Evolutionary conservation across 371 early-diverging fungal genomes (phyloP), one percentile per base, ranked within the genome.

Genomic region (Apophysomyces variabilis): DNA sequence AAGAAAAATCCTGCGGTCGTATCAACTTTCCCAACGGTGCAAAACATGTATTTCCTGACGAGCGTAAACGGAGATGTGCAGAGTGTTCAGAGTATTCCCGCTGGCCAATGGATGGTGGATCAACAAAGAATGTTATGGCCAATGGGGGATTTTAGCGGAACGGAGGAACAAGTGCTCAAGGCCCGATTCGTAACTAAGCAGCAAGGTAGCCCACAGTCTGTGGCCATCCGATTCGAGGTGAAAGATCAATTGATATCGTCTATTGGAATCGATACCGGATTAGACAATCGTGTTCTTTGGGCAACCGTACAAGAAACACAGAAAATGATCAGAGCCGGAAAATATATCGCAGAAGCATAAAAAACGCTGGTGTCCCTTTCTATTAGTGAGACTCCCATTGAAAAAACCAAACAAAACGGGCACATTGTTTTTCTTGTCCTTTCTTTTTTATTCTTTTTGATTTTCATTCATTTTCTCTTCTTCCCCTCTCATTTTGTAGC

Each of bases 71-170:
- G 86, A 0, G 68, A 79, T 36, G 84, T 84, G 5, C 74, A 79
- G 46, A 73, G 71, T 58, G 88, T 80, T 0, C 78, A 80, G 37
- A 85, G 85, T 59, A 73, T 82, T 3, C 88, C 88, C 9, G 73
- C 82, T 36, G 85, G 88, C 1, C 74, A 85, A 18, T 79, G 86
- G 74, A 80, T 75, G 39, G 74, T 77, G 3, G 85, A 85, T 4
- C 82, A 84, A 39, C 74, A 77, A 47, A 74, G 76, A 61, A 82
- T 87, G 73, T 71, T 81, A 7, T 87, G 88, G 88, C 75, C 80
- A 41, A 65, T 85, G 36, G 84, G 76, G 0, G 57, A 70, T 8
- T 57, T 77, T 2, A 54, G 72, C 39, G 70, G 64, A 46, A 72
- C 58, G 69, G 78, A 75, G n/a, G 72, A 71, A 56, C 7, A 70